These are phyloP conservation scores for Irpex sp. DNA, from an alignment of 1,284 basidiomycete species.

Conservation along the genomic window DNA sequence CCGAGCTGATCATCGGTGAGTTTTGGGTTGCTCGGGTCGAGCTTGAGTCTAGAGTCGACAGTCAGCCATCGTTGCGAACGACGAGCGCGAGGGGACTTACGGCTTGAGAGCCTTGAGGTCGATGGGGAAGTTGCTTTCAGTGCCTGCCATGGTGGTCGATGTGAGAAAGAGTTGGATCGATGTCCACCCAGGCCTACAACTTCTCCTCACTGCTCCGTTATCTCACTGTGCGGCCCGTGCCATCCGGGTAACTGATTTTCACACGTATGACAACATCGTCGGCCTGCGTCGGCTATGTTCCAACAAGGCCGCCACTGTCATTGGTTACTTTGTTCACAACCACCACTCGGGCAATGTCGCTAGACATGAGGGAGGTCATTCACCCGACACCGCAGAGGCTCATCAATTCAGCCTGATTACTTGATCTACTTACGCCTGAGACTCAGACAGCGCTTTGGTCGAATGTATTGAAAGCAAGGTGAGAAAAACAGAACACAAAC, in stretches of 20 bases:
- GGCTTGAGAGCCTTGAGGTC: constrained; percentile 74
- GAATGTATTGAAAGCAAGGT: not conserved
- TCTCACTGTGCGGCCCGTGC: not conserved
- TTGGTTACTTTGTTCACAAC: no score
- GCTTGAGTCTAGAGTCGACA: constrained; percentile 46
- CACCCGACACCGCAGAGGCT: no score
- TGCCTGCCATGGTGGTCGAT: constrained; percentile 34
- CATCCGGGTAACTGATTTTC: not conserved
- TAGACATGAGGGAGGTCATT: no score
- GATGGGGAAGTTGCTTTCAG: constrained; percentile 59
- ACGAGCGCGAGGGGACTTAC: constrained; percentile 31
- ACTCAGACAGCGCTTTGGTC: not conserved
- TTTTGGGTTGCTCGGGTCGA: constrained; percentile 64
- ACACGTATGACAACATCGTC: not conserved
- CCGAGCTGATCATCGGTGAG: constrained; percentile 58
- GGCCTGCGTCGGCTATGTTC: no score
- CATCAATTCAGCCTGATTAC: not conserved
- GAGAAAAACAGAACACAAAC: not conserved
- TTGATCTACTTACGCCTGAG: not conserved
- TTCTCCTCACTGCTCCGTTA: constrained; percentile 4
- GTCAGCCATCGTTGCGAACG: constrained; percentile 7
- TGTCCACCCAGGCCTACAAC: not conserved
- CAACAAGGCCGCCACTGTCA: no score
- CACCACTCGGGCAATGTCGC: no score
- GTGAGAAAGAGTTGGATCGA: constrained; percentile 1